Percentiles rank a stretch among this genome's conserved stretches.
phyloP scores from a whole-genome alignment of 768 basidiomycete species.

The Termitomyces sp. region DNA sequence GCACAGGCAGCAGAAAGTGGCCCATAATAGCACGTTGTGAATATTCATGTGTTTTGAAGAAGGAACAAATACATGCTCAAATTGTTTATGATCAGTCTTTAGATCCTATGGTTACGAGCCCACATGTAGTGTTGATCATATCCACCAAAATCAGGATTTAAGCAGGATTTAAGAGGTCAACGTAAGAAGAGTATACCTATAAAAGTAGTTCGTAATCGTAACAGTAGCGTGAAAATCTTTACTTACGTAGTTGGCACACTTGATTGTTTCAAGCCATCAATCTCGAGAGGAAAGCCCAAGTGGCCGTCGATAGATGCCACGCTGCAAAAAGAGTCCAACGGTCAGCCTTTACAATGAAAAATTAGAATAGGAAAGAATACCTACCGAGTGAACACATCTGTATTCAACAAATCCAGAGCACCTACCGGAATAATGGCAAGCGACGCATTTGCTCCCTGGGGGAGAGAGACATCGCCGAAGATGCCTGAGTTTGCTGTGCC shows the following conservation, averaged over 20 bases:
- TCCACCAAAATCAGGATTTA: not conserved
- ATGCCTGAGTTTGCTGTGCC: conserved; percentile 54
- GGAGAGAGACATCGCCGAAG: conserved; percentile 52
- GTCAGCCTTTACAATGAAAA: conserved; percentile 12
- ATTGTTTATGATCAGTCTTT: not conserved
- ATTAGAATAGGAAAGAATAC: not conserved
- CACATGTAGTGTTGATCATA: not conserved
- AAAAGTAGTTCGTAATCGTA: not conserved
- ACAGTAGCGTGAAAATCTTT: not conserved
- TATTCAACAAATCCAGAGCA: conserved; percentile 43
- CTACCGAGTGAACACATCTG: conserved; percentile 34
- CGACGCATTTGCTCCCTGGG: conserved; percentile 43
- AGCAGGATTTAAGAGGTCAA: not conserved
- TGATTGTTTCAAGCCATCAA: conserved; percentile 29
- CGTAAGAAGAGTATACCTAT: not conserved
- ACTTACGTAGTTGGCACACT: conserved; percentile 31
- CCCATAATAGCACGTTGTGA: not conserved
- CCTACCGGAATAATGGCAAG: conserved; percentile 52
- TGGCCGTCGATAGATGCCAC: conserved; percentile 26
- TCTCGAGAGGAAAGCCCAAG: conserved; percentile 29
- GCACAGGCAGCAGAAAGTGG: too few species aligned
- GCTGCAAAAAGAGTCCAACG: conserved; percentile 10
- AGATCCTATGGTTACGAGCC: not conserved
- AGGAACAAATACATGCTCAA: not conserved
- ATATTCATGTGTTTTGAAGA: not conserved